phyloP scores from a whole-genome alignment of 2,329 filamentous ascomycete genomes.

The Arthrocladium fulminans region DNA sequence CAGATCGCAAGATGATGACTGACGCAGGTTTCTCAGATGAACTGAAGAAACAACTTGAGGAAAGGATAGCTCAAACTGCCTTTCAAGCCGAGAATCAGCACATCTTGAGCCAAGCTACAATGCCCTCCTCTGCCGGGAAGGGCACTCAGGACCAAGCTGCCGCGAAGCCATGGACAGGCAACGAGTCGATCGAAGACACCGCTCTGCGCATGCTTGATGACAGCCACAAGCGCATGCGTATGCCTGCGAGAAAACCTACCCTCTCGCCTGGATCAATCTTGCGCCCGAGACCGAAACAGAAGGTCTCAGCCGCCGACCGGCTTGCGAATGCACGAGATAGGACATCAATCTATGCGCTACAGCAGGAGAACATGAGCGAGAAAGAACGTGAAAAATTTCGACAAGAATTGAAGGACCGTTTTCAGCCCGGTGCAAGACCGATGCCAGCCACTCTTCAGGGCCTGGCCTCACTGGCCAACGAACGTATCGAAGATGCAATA shows the following conservation, averaged over 20 bases:
- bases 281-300: conserved; percentile 37
- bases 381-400: conserved; percentile 64
- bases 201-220: conserved; percentile 71
- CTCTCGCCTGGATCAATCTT: conserved; percentile 29
- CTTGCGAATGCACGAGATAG: conserved; percentile 52
- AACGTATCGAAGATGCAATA: conserved; percentile 89
- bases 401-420: conserved; percentile 70
- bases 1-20: conserved; percentile 48
- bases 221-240: conserved; percentile 48
- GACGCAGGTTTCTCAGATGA: conserved; percentile 56
- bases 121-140: conserved; percentile 55
- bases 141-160: conserved; percentile 61
- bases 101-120: conserved; percentile 45
- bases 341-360: conserved; percentile 46
- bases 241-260: conserved; percentile 29
- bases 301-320: conserved; percentile 39
- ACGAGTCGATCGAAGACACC: conserved; percentile 64
- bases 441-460: conserved; percentile 72
- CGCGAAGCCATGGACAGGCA: conserved; percentile 66
- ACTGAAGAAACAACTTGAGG: conserved; percentile 49
- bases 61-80: conserved; percentile 48
- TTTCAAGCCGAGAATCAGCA: conserved; percentile 46
- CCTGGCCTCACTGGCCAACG: conserved; percentile 74
- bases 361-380: conserved; percentile 53
- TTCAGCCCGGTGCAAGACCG: conserved; percentile 60